These are phyloP conservation scores for Trichophyton benhamiae DNA, from an alignment of 2,329 filamentous ascomycete genomes.

Conservation along the genomic window DNA sequence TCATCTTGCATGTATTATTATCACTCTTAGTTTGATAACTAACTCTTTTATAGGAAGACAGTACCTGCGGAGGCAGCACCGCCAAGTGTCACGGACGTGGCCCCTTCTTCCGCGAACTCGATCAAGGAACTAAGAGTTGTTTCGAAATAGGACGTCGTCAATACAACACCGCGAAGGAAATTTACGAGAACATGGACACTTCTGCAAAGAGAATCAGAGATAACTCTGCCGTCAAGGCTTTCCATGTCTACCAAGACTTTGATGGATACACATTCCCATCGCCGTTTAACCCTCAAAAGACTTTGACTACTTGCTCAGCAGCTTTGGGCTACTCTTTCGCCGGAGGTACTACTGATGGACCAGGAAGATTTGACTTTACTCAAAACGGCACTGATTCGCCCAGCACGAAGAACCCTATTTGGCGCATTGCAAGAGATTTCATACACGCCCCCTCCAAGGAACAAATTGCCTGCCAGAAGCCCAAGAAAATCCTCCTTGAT, in stretches of 20 bases:
- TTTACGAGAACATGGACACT: conserved; percentile 46
- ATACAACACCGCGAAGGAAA: conserved; percentile 31
- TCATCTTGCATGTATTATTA: background rate
- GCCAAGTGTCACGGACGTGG: conserved; percentile 36
- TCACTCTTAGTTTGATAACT: background rate
- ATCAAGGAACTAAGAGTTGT: conserved; percentile 38
- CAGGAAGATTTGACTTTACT: conserved; percentile 84
- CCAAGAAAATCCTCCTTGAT: conserved; percentile 78
- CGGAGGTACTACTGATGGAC: conserved; percentile 82
- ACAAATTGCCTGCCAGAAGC: conserved; percentile 63
- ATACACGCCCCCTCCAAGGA: conserved; percentile 57
- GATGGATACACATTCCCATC: conserved; percentile 60
- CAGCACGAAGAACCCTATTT: conserved; percentile 58
- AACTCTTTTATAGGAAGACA: conserved; percentile 47
- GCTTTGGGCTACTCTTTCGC: conserved; percentile 88
- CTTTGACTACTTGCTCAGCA: conserved; percentile 62
- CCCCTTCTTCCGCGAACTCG: conserved; percentile 33
- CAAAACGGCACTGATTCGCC: conserved; percentile 69
- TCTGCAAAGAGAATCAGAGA: conserved; percentile 34
- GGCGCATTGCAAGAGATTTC: conserved; percentile 61
- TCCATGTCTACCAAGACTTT: conserved; percentile 79
- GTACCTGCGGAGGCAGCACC: conserved; percentile 52
- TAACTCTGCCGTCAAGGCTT: conserved; percentile 59
- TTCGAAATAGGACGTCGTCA: conserved; percentile 39
- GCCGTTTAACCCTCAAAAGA: conserved; percentile 49